Evolutionary conservation across 345 rosid genomes (phyloP), one percentile per base, ranked within the genome.

Genomic region (Heritiera littoralis): DNA sequence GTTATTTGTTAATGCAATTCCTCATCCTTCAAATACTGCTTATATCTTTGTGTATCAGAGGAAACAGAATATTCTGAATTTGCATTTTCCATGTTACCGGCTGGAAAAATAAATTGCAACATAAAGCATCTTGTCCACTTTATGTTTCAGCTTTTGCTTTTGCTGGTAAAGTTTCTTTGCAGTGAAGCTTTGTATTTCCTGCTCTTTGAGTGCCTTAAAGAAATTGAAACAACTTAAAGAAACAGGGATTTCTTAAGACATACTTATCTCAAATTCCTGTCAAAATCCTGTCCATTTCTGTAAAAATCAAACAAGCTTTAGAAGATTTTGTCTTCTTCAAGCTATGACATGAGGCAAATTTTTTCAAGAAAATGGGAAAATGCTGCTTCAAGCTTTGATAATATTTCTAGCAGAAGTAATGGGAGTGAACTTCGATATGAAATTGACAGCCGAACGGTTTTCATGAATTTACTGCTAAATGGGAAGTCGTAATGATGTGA

Each of bases 1-100:
- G 52, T 75, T 35, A 23, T 46, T 65, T 45, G 63, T 41, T 41
- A n/a, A 41, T 66, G 28, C 76, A 61, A 46, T 64, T 49, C 15
- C 30, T 10, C 48, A n/a, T 45, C 70, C 54, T 11, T 30, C 23
- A 40, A 40, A 40, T 5, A 3, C 3, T 40, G 43, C 43, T 40
- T 3, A 40, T 40, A 3, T 40, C 20, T 64, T 64, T 35, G 32
- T 15, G 35, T 35, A 63, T 54, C n/a, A 40, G 43, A 40, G 43
- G 58, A 54, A 13, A 13, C 67, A 13, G 20, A 54, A 15, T 51
- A 54, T 14, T 15, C 58, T 54, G 8, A 14, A 5, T 54, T 15
- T 51, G 6, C 55, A 51, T 49, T 11, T 14, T 49, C 52, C 11
- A 40, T 40, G 6, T 3, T 40, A 40, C 43, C 43, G 6, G 43